Conservation (phyloP, 1,139 yeast species). For the Zygoascus sp. region DNA sequence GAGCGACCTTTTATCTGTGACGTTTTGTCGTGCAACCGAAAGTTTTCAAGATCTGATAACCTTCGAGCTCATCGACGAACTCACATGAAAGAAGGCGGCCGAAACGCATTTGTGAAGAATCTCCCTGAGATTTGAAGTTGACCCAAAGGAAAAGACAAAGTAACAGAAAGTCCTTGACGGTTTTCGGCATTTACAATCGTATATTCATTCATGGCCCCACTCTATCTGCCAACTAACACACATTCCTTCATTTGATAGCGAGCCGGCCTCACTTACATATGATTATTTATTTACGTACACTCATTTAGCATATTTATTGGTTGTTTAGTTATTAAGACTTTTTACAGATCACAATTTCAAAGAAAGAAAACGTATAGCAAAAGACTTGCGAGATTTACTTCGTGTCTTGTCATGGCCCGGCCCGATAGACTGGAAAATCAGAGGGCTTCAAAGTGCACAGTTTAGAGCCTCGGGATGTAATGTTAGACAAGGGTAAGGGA, state of each 20-base stretch:
- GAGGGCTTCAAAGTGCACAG: too few relatives aligned
- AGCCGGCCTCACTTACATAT: constrained; percentile 6
- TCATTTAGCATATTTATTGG: constrained; percentile 11
- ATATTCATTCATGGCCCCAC: neutral
- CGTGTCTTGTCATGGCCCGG: too few relatives aligned
- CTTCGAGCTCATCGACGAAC: constrained; percentile 73
- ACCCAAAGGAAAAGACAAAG: too few relatives aligned
- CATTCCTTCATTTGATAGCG: constrained; percentile 1
- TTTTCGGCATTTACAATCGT: neutral
- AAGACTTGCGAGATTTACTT: too few relatives aligned
- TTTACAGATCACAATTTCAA: too few relatives aligned
- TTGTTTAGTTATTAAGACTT: neutral
- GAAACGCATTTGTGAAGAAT: constrained; percentile 39
- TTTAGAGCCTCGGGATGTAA: too few relatives aligned
- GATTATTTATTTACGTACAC: constrained; percentile 7
- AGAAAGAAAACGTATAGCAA: too few relatives aligned
- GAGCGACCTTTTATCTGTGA: constrained; percentile 85
- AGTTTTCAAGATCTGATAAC: constrained; percentile 75
- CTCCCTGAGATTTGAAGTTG: constrained; percentile 19
- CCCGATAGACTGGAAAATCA: too few relatives aligned
- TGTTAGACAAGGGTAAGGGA: too few relatives aligned
- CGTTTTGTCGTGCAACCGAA: constrained; percentile 56
- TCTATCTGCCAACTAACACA: neutral
- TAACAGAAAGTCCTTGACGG: too few relatives aligned
- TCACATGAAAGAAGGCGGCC: constrained; percentile 52